Base-by-base conservation (phyloP, 345 rosid genomes). In the Populus davidiana region DNA sequence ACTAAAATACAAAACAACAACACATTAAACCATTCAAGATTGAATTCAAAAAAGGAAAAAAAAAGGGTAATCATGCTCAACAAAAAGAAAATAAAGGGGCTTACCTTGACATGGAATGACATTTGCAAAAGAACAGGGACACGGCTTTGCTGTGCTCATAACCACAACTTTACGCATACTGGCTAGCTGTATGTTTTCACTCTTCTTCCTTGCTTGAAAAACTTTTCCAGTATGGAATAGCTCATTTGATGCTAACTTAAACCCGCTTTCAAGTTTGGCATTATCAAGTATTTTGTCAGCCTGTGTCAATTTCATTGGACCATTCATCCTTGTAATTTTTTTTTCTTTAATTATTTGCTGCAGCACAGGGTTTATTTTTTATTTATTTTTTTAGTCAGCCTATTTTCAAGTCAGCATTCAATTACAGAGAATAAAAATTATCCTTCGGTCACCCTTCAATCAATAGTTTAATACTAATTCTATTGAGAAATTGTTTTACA, bases 81-180 rank as follows among this genome's bases (percentile, higher is more conserved):
- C 11, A 67, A 67, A n/a, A 56, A 27, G 36, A 65, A 27, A 65
- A 54, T 39, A 52, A 69, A 35, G 41, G 23, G 63, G 67, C 73
- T 61, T 68, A 70, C 78, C 83, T 74, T 67, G 67, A 77, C 83
- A 50, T 61, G 65, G 81, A 77, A 78, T 75, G 72, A 75, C 69
- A 69, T 78, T 50, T 47, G 72, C 71, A 69, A 79, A 36, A 43
- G 77, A 73, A 73, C 72, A 76, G 64, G 8, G 49, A 72, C 47
- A 36, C 75, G 66, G 77, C 47, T 84, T 79, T 66, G 77, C n/a
- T 69, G 56, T 62, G 64, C 25, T 70, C 71, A 74, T 71, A 66
- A 69, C 77, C 78, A 36, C 77, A 76, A 67, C 77, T 72, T 33
- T 27, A 50, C 69, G 63, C 79, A 77, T 20, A 49, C 43, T 64